These are phyloP conservation scores for Rhamnella rubrinervis DNA, from an alignment of 331 rosid species.

Conservation along the genomic window DNA sequence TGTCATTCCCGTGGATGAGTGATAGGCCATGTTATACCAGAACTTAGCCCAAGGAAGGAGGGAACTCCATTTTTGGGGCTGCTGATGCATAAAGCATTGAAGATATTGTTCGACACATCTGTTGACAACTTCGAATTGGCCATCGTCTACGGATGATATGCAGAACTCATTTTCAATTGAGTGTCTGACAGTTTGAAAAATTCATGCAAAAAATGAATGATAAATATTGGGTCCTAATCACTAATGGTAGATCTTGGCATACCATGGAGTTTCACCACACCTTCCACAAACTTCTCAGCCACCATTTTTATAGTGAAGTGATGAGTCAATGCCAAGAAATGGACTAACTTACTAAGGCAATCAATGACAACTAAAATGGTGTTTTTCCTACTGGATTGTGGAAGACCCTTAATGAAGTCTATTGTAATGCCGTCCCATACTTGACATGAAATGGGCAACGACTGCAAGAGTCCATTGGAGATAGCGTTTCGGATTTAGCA, in stretches of 20 bases:
- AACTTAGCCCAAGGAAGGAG: neutral
- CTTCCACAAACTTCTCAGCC: neutral
- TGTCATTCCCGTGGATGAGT: neutral
- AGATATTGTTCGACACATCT: neutral
- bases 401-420: slow-evolving; percentile 8
- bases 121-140: neutral
- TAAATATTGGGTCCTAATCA: neutral
- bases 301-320: neutral
- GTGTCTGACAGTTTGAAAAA: neutral
- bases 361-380: neutral
- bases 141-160: neutral
- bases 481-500: neutral
- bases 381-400: neutral
- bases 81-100: neutral
- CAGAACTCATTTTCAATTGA: neutral
- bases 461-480: neutral
- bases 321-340: neutral
- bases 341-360: neutral
- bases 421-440: slow-evolving; percentile 3
- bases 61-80: neutral
- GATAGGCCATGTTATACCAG: neutral
- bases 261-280: neutral
- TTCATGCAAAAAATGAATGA: neutral
- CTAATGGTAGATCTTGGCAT: neutral
- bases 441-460: neutral